Percentiles rank a stretch among this genome's conserved stretches.
phyloP scores from a whole-genome alignment of 305 asterid species.

The Fraxinus greggii region DNA sequence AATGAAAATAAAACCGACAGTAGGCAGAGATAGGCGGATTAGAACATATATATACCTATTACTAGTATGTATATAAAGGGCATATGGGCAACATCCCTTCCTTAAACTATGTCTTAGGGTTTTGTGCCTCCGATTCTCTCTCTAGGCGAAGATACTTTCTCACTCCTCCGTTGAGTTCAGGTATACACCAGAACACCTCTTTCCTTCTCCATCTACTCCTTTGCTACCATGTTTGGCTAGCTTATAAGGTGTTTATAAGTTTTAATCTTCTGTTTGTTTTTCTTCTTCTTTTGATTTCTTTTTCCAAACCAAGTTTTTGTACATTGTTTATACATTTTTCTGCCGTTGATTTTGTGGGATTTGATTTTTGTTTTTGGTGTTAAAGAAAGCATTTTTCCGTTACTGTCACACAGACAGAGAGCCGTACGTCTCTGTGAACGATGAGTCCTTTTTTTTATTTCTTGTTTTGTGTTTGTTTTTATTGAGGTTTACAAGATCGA shows the following conservation, averaged over 20 bases:
- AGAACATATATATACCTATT: neutral
- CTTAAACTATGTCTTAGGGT: neutral
- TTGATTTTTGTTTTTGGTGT: neutral
- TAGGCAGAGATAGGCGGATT: neutral
- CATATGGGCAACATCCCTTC: neutral
- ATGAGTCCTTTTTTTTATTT: neutral
- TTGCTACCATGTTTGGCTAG: neutral
- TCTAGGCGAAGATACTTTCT: neutral
- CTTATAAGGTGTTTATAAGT: neutral
- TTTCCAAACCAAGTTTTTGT: neutral
- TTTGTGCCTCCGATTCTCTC: neutral
- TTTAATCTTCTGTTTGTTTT: neutral
- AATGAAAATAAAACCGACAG: neutral
- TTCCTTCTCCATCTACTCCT: neutral
- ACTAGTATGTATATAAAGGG: neutral
- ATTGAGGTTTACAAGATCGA: neutral
- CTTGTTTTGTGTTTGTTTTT: neutral
- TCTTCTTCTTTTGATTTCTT: neutral
- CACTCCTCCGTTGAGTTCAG: neutral
- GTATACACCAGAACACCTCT: neutral
- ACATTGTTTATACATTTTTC: neutral
- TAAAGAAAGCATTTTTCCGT: neutral
- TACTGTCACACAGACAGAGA: neutral
- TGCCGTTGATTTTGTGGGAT: neutral
- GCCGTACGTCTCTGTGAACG: neutral